Evolutionary conservation across 2,329 filamentous ascomycete species (phyloP).

Genomic region (Emergomyces orientalis): DNA sequence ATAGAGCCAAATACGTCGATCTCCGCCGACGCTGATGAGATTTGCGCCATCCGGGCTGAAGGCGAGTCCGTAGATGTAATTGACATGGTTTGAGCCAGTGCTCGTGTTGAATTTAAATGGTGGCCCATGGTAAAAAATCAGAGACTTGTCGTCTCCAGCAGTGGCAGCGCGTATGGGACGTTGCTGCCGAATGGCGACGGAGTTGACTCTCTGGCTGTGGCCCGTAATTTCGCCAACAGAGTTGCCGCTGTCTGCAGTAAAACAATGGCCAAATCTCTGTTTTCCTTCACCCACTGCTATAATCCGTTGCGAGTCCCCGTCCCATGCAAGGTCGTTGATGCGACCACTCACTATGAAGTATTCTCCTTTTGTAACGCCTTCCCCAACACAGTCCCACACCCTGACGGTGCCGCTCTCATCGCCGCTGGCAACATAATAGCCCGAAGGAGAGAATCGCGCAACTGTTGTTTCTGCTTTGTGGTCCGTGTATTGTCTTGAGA

Average conservation of each 20-base stretch:
- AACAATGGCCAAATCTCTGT: slow-evolving; percentile 85
- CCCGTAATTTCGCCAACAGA: slow-evolving; percentile 89
- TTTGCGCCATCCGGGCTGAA: slow-evolving; percentile 81
- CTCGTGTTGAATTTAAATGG: slow-evolving; percentile 96
- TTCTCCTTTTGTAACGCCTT: slow-evolving; percentile 84
- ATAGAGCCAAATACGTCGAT: slow-evolving; percentile 86
- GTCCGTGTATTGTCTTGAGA: slow-evolving; percentile 81
- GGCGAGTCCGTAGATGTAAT: slow-evolving; percentile 77
- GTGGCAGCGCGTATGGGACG: slow-evolving; percentile 86
- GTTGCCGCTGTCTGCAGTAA: slow-evolving; percentile 92
- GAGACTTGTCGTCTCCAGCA: slow-evolving; percentile 76
- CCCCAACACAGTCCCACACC: slow-evolving; percentile 82
- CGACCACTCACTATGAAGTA: slow-evolving; percentile 89
- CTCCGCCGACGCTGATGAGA: slow-evolving; percentile 84
- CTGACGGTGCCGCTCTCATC: slow-evolving; percentile 76
- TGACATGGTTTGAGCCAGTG: slow-evolving; percentile 66
- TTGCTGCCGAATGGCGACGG: slow-evolving; percentile 80
- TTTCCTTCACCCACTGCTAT: slow-evolving; percentile 94
- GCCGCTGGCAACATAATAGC: slow-evolving; percentile 89
- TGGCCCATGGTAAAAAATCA: slow-evolving; percentile 87
- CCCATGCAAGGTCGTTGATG: slow-evolving; percentile 96
- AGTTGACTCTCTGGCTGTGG: slow-evolving; percentile 83
- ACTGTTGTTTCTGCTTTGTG: slow-evolving; percentile 86
- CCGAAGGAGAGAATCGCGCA: slow-evolving; percentile 85
- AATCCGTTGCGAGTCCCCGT: slow-evolving; percentile 90